Evolutionary conservation across 495 filamentous ascomycete species (phyloP), one percentile per base, ranked within the genome.

Genomic region (Lentithecium fluviatile): DNA sequence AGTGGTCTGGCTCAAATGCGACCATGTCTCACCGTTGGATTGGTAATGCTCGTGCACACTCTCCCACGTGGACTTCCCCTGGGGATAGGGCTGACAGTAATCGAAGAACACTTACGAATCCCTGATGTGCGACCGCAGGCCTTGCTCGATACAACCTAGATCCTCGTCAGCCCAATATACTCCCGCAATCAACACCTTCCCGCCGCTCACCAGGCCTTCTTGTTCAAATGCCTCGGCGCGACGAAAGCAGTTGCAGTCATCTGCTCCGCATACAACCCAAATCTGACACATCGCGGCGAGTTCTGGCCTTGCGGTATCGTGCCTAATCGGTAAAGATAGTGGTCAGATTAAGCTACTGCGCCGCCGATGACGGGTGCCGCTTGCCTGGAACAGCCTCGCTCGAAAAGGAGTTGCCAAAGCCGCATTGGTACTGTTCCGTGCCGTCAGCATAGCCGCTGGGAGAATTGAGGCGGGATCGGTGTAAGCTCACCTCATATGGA

Each of bases 241-340:
- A 78, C 68, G 53, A 80, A 80, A 8, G 76, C 72, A 20, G 75
- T 75, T 2, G 76, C 77, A 8, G 77, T 80, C 42, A 79, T 66
- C 45, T 80, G 77, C 48, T 80, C 75, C 12, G 78, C 74, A 64
- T 80, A 77, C 2, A 80, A 63, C 1, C 77, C 77, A 36, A 79
- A 79, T 6, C 76, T 75, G 20, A 78, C 76, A 56, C 74, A 73
- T 46, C 76, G 74, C 21, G 78, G 78, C 46, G 62, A 76, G 58
- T 79, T 79, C 58, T 79, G 78, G 50, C 78, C 76, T 23, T 76
- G 71, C 53, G 77, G 77, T 62, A 80, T 76, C 36, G 76, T 79
- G 19, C 64, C 59, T 59, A 52, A 0, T 15, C 15, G 46, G 40
- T 17, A 13, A 43, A 34, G 46, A 37, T 17, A 25, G 56, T 37